Evolutionary conservation across 169 alveolate genomes (phyloP).

Genomic region (Plasmodium vinckei): DNA sequence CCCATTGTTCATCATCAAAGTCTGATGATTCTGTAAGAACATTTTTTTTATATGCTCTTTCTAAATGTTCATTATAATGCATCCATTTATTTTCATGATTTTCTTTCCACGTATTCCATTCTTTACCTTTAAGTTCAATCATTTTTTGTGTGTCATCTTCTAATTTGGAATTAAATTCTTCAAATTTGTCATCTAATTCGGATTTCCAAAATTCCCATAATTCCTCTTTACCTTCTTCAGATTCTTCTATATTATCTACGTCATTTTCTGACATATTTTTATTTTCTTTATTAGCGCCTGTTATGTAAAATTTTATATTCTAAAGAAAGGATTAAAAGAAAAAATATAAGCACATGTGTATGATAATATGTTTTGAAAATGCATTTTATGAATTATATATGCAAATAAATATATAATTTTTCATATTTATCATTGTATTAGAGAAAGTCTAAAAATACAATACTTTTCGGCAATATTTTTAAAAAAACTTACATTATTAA

Average conservation of each 20-base stretch:
- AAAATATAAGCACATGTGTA: too few species aligned
- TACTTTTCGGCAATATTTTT: too few species aligned
- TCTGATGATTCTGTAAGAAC: constrained; percentile 3
- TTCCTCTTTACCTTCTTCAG: constrained; percentile 16
- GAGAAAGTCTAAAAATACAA: too few species aligned
- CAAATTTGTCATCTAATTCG: constrained; percentile 6
- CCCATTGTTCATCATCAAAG: constrained; percentile 37
- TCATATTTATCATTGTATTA: too few species aligned
- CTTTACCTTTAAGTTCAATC: constrained; percentile 15
- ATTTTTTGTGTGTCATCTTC: constrained; percentile 9
- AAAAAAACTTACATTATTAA: too few species aligned
- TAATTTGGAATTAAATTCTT: constrained; percentile 3
- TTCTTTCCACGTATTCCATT: constrained; percentile 13
- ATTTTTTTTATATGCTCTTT: constrained; percentile 13
- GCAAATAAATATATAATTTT: too few species aligned
- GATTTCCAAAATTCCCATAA: constrained; percentile 15
- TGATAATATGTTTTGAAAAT: too few species aligned
- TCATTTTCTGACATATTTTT: not conserved
- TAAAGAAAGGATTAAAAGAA: too few species aligned
- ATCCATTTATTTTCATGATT: constrained; percentile 25
- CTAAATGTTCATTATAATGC: constrained; percentile 35
- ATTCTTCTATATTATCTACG: constrained; percentile 1
- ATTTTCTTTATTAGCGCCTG: not conserved
- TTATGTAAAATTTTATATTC: too few species aligned
- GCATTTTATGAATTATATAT: too few species aligned